Percentiles rank a stretch among this genome's conserved stretches.
Evolutionary conservation across 1,284 basidiomycete species (phyloP).

Genomic region (Apiotrichum sp.): DNA sequence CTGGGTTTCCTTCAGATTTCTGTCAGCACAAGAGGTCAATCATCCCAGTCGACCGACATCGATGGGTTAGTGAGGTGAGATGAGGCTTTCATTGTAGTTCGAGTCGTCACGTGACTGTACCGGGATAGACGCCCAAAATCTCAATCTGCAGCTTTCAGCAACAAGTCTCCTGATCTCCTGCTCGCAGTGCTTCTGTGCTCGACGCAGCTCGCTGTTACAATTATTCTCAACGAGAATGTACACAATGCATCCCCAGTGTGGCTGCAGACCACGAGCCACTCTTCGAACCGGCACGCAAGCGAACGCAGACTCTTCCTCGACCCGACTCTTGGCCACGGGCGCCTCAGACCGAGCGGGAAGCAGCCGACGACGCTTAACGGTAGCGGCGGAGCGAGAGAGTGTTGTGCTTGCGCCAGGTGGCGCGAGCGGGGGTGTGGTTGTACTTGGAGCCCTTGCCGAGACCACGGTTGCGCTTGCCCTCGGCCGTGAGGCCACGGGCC

Average conservation of each 20-base stretch:
- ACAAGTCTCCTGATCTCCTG: no score
- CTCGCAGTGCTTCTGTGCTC: no score
- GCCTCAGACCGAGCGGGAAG: neutral
- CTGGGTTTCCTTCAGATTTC: no score
- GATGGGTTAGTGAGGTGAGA: no score
- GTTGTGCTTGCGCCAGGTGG: slow-evolving; percentile 97
- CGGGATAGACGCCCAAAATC: no score
- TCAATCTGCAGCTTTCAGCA: no score
- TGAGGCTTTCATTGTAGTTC: no score
- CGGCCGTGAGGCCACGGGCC: slow-evolving; percentile 91
- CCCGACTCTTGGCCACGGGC: neutral
- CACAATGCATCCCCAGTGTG: slow-evolving; percentile 11
- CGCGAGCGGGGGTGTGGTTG: slow-evolving; percentile 88
- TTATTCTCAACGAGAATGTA: slow-evolving; percentile 1
- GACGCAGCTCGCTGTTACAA: no score
- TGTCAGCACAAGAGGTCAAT: no score
- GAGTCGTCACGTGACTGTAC: no score
- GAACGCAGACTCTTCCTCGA: neutral
- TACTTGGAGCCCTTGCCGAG: slow-evolving; percentile 91
- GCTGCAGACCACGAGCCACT: neutral
- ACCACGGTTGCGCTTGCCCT: slow-evolving; percentile 78
- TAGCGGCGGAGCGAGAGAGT: slow-evolving; percentile 96
- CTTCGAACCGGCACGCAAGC: neutral
- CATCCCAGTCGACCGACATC: no score
- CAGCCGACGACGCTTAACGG: slow-evolving; percentile 58